phyloP scores from a whole-genome alignment of 306 rosid species.

The Parietaria judaica region DNA sequence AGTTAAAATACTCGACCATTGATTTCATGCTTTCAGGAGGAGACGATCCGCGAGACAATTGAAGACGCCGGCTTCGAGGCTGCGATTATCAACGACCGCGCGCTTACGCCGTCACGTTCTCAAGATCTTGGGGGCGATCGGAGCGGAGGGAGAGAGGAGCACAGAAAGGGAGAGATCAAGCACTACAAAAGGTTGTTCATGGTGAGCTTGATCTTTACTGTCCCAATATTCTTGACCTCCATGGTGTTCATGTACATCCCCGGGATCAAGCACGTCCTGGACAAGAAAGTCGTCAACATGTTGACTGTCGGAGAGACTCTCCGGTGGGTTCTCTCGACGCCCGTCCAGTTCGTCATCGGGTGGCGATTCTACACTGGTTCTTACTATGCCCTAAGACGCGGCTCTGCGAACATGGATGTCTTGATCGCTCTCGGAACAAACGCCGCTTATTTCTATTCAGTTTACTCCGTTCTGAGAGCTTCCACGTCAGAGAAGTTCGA shows the following conservation, averaged over 20 bases:
- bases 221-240: slow-evolving; percentile 58
- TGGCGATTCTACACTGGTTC: slow-evolving; percentile 54
- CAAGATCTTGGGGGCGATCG: slow-evolving; percentile 32
- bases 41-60: slow-evolving; percentile 57
- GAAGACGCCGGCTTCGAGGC: slow-evolving; percentile 66
- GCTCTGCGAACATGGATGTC: slow-evolving; percentile 66
- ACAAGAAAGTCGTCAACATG: slow-evolving; percentile 43
- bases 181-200: slow-evolving; percentile 33
- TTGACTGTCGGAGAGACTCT: slow-evolving; percentile 37
- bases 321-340: slow-evolving; percentile 48
- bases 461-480: slow-evolving; percentile 48
- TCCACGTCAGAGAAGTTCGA: slow-evolving; percentile 35
- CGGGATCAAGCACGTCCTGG: slow-evolving; percentile 37
- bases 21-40: slow-evolving; percentile 27
- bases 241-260: slow-evolving; percentile 63
- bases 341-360: slow-evolving; percentile 59
- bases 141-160: slow-evolving; percentile 34
- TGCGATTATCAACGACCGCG: slow-evolving; percentile 30
- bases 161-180: slow-evolving; percentile 37
- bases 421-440: slow-evolving; percentile 62
- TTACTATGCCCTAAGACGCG: slow-evolving; percentile 44
- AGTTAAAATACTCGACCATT: not conserved
- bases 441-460: slow-evolving; percentile 62
- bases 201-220: slow-evolving; percentile 53
- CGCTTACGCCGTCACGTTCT: slow-evolving; percentile 37